A percentile compares a stretch with the other conserved stretches of the same genome.
These are phyloP conservation scores for Trichoderma lentiforme DNA, from an alignment of 2,329 filamentous ascomycete species.

Conservation along the genomic window DNA sequence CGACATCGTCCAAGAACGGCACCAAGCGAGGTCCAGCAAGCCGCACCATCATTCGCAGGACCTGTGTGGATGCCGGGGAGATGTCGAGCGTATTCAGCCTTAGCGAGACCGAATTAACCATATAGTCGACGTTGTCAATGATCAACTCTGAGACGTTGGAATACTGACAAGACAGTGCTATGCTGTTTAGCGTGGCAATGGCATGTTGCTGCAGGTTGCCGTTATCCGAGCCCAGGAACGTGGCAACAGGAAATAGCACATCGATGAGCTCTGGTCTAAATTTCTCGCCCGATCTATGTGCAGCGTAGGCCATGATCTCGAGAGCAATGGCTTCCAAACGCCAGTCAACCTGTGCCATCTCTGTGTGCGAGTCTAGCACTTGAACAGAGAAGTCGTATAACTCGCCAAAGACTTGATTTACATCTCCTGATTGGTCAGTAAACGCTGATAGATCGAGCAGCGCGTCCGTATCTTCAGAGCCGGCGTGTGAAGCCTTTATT, in stretches of 20 bases:
- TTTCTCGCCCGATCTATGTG: constrained; percentile 59
- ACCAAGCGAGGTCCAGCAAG: constrained; percentile 78
- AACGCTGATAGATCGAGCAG: constrained; percentile 57
- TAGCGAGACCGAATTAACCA: constrained; percentile 87
- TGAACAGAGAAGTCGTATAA: constrained; percentile 67
- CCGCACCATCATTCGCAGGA: constrained; percentile 89
- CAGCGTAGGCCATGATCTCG: constrained; percentile 75
- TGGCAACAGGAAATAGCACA: constrained; percentile 83
- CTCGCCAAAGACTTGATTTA: constrained; percentile 55
- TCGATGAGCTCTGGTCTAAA: constrained; percentile 89
- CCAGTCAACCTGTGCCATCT: constrained; percentile 59
- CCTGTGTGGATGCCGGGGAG: constrained; percentile 84
- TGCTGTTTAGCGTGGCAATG: constrained; percentile 74
- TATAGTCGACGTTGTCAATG: constrained; percentile 90
- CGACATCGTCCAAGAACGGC: constrained; percentile 86
- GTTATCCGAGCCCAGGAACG: constrained; percentile 74
- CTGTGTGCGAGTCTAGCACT: constrained; percentile 53
- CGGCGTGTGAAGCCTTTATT: constrained; percentile 54
- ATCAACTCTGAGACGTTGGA: constrained; percentile 71
- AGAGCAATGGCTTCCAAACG: constrained; percentile 73
- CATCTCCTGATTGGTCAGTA: constrained; percentile 36
- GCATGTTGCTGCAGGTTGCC: constrained; percentile 72
- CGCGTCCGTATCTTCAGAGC: constrained; percentile 57
- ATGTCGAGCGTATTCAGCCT: constrained; percentile 90
- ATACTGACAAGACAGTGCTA: constrained; percentile 77